Evolutionary conservation across 768 basidiomycete species (phyloP).

Genomic region (Asterophora lycoperdoides): DNA sequence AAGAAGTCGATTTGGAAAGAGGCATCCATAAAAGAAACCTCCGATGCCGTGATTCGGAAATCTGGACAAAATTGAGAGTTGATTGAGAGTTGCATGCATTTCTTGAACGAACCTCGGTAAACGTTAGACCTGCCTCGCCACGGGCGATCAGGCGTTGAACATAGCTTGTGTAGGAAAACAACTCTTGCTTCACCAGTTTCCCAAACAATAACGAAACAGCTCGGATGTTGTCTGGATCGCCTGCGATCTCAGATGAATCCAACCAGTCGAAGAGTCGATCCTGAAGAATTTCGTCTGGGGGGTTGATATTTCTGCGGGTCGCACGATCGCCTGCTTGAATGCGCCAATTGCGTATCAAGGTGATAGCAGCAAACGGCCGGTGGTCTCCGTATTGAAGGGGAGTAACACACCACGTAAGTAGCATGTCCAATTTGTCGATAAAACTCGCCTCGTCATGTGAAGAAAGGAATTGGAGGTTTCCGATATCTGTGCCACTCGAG

Average conservation of each 20-base stretch:
- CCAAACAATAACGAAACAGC: conserved; percentile 67
- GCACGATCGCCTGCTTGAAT: conserved; percentile 60
- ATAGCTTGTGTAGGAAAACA: conserved; percentile 74
- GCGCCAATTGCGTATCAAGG: conserved; percentile 61
- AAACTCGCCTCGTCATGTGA: conserved; percentile 42
- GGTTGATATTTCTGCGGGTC: conserved; percentile 53
- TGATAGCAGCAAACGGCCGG: conserved; percentile 69
- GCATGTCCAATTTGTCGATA: conserved; percentile 64
- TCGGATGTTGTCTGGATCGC: conserved; percentile 49
- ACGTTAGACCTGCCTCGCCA: conserved; percentile 60
- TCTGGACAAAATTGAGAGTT: conserved; percentile 28
- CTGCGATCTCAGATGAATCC: conserved; percentile 60
- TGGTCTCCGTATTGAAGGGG: conserved; percentile 81
- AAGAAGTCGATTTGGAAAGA: conserved; percentile 52
- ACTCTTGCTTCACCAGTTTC: conserved; percentile 60
- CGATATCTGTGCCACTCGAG: conserved; percentile 58
- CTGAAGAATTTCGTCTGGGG: conserved; percentile 63
- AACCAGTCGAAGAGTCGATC: conserved; percentile 81
- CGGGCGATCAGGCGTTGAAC: conserved; percentile 80
- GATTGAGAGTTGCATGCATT: conserved; percentile 3
- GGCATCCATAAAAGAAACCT: conserved; percentile 72
- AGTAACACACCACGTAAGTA: conserved; percentile 80
- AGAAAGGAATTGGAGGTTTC: conserved; percentile 54
- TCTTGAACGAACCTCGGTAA: conserved; percentile 40
- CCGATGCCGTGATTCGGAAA: conserved; percentile 56